These are phyloP conservation scores for Tulasnella sp. DNA, from an alignment of 768 basidiomycete species.

Conservation along the genomic window DNA sequence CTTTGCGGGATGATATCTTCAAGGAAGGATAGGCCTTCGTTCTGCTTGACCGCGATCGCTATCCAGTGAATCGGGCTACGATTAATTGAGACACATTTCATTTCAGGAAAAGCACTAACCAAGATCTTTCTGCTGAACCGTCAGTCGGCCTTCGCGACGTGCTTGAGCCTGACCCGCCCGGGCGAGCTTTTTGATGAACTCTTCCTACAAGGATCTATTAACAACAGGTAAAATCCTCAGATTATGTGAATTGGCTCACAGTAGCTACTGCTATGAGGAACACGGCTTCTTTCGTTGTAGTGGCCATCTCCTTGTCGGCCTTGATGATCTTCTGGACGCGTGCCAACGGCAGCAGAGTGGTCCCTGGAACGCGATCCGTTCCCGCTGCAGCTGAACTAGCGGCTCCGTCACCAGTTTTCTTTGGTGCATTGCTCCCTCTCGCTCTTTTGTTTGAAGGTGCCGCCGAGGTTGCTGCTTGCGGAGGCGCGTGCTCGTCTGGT, in stretches of 20 bases:
- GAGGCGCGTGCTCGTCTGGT: not conserved
- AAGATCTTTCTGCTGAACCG: constrained; percentile 37
- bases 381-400: not conserved
- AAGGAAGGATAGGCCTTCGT: constrained; percentile 25
- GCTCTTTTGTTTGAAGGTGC: constrained; percentile 12
- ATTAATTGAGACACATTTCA: not conserved
- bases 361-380: constrained; percentile 31
- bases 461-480: not conserved
- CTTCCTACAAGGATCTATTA: constrained; percentile 33
- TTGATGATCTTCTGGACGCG: constrained; percentile 38
- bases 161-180: constrained; percentile 37
- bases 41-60: constrained; percentile 27
- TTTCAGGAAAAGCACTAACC: constrained; percentile 30
- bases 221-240: not conserved
- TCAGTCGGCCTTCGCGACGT: constrained; percentile 35
- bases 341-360: constrained; percentile 36
- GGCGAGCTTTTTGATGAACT: constrained; percentile 39
- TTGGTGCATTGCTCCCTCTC: constrained; percentile 1
- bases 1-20: constrained; percentile 29
- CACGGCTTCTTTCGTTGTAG: constrained; percentile 36
- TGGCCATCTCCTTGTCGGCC: constrained; percentile 38
- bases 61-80: not conserved
- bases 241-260: constrained; percentile 29
- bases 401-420: not conserved
- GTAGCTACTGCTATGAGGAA: constrained; percentile 38